Base-by-base conservation (phyloP, 371 early-diverging fungal genomes). In the Dinochytrium kinnereticum region DNA sequence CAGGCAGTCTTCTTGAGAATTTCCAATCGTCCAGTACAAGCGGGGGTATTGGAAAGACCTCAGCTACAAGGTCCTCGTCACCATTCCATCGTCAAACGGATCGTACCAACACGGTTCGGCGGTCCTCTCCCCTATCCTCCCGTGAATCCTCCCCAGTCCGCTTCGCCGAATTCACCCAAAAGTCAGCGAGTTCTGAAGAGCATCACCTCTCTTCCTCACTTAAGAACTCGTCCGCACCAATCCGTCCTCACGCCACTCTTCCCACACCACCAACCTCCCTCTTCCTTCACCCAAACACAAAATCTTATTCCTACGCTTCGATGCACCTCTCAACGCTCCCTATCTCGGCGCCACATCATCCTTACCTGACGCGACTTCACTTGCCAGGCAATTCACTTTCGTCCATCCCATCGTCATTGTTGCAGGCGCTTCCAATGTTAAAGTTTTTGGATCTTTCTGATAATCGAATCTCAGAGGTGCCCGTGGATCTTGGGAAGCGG, bases 401-500 rank as follows among this genome's bases (percentile, higher is more conserved):
- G 17, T 68, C 51, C 36, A 65, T 81, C n/a, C 81, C 81, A 0
- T 44, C 28, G 36, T 19, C 21, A 26, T 24, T 73, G 28, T 57
- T 77, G 34, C 49, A 55, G 33, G 51, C 66, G 34, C 34, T 76
- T 51, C 71, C 75, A 13, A n/a, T 50, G 1, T 72, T 92, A 40
- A 59, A 71, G 28, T 83, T 88, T 13, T 68, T 92, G 51, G 90
- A 91, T 77, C 59, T 90, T 36, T 85, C 89, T 1, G 73, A 81
- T 34, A 92, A 92, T 76, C 77, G 76, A 17, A 71, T 91, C 38
- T 70, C 68, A 21, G 71, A 67, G 7, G 76, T 92, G 28, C 90
- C 91, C 1, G 77, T 78, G 1, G 78, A 81, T 28, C 37, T 91
- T 1, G 68, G 76, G 10, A 51, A 59, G 30, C 51, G 84, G 53